Evolutionary conservation across 1,284 basidiomycete genomes (phyloP).

Genomic region (Omphalotus olearius): DNA sequence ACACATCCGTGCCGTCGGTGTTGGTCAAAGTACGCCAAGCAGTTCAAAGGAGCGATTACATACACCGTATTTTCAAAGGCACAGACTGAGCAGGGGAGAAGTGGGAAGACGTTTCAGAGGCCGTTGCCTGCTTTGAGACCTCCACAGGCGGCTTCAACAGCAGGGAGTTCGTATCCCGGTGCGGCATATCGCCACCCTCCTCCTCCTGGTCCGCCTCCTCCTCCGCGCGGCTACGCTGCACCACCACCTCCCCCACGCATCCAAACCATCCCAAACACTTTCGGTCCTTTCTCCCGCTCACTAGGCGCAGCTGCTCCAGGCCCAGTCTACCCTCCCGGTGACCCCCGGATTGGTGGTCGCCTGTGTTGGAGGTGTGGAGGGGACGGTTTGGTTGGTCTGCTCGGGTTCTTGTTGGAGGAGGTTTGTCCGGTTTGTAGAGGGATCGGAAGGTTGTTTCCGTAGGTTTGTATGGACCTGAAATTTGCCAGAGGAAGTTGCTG

Average conservation of each 20-base stretch:
- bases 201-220: neutral
- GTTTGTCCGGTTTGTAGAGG: constrained; percentile 51
- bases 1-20: constrained; percentile 63
- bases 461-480: neutral
- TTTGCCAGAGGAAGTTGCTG: no score
- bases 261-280: neutral
- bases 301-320: constrained; percentile 30
- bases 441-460: constrained; percentile 47
- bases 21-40: constrained; percentile 61
- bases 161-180: constrained; percentile 10
- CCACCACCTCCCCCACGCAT: constrained; percentile 13
- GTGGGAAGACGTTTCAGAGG: constrained; percentile 26
- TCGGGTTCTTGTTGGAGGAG: constrained; percentile 53
- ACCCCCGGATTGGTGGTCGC: constrained; percentile 64
- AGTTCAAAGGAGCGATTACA: constrained; percentile 53
- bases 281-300: neutral
- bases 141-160: constrained; percentile 17
- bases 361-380: constrained; percentile 66
- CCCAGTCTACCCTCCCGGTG: constrained; percentile 51
- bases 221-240: neutral
- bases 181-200: neutral
- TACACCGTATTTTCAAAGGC: constrained; percentile 29
- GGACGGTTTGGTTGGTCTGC: constrained; percentile 40
- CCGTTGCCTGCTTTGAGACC: constrained; percentile 13
- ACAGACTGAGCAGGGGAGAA: constrained; percentile 1